Conservation (phyloP, 306 rosid genomes). For the Rosa rugosa region DNA sequence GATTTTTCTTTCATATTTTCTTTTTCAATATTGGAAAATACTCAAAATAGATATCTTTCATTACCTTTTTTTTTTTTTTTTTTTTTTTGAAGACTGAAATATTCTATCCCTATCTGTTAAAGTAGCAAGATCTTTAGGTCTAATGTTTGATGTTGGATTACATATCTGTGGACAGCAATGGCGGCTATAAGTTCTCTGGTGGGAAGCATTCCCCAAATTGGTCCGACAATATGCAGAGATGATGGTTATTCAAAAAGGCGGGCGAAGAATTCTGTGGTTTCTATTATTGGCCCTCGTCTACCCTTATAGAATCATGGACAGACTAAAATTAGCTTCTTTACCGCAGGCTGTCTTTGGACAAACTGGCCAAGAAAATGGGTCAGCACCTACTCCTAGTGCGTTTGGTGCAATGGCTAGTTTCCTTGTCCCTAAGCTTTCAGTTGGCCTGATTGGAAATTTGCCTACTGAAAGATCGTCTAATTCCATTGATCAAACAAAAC, state of each 20-base stretch:
- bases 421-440: slow-evolving; percentile 94
- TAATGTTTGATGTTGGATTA: neutral
- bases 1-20: too few relatives aligned
- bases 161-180: slow-evolving; percentile 20
- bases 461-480: slow-evolving; percentile 66
- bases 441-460: slow-evolving; percentile 69
- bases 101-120: neutral
- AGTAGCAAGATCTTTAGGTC: neutral
- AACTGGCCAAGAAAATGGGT: slow-evolving; percentile 65
- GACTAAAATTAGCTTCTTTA: slow-evolving; percentile 23
- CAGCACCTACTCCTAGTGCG: slow-evolving; percentile 71
- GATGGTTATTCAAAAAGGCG: slow-evolving; percentile 9
- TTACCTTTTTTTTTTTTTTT: too few relatives aligned
- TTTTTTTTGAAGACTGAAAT: too few relatives aligned
- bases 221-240: slow-evolving; percentile 25
- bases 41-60: too few relatives aligned
- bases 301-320: slow-evolving; percentile 31
- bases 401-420: slow-evolving; percentile 98
- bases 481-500: slow-evolving; percentile 68
- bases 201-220: slow-evolving; percentile 19
- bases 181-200: slow-evolving; percentile 32
- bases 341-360: slow-evolving; percentile 86
- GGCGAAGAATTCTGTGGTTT: slow-evolving; percentile 25
- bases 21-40: too few relatives aligned
- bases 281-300: slow-evolving; percentile 24